phyloP scores from a whole-genome alignment of 1,284 basidiomycete species.

The Psilocybe mexicana region DNA sequence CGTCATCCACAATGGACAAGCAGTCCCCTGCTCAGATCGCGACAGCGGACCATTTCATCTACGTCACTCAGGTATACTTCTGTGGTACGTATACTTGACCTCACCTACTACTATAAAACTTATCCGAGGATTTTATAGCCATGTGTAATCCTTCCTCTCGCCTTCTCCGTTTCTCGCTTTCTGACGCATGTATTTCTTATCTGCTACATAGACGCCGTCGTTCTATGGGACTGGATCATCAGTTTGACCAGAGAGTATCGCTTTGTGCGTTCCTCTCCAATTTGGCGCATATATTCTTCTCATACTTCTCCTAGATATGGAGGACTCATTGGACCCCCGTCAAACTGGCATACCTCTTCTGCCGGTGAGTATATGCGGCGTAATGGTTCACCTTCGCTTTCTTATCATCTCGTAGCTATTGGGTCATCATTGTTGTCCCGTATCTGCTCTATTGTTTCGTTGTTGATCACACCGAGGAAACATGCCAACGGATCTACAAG shows the following conservation, averaged over 20 bases:
- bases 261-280: conserved; percentile 49
- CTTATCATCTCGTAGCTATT: conserved; percentile 51
- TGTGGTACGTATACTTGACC: conserved; percentile 59
- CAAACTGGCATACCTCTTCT: conserved; percentile 77
- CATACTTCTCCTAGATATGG: conserved; percentile 57
- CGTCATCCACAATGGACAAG: conserved; percentile 25
- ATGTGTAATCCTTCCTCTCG: conserved; percentile 59
- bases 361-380: conserved; percentile 52
- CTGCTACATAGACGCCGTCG: conserved; percentile 60
- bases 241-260: conserved; percentile 72
- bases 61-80: conserved; percentile 76
- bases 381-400: conserved; percentile 19
- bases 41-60: conserved; percentile 48
- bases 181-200: conserved; percentile 27
- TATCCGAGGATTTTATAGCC: conserved; percentile 44
- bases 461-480: conserved; percentile 57
- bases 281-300: conserved; percentile 18
- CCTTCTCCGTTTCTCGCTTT: conserved; percentile 20
- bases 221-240: conserved; percentile 81
- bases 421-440: conserved; percentile 75
- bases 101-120: conserved; percentile 25
- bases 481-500: conserved; percentile 67
- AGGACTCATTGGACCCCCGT: conserved; percentile 79
- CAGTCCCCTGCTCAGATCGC: conserved; percentile 30
- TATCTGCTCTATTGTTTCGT: conserved; percentile 75